phyloP scores from a whole-genome alignment of 1,284 basidiomycete species.

The Tilletia setariae region DNA sequence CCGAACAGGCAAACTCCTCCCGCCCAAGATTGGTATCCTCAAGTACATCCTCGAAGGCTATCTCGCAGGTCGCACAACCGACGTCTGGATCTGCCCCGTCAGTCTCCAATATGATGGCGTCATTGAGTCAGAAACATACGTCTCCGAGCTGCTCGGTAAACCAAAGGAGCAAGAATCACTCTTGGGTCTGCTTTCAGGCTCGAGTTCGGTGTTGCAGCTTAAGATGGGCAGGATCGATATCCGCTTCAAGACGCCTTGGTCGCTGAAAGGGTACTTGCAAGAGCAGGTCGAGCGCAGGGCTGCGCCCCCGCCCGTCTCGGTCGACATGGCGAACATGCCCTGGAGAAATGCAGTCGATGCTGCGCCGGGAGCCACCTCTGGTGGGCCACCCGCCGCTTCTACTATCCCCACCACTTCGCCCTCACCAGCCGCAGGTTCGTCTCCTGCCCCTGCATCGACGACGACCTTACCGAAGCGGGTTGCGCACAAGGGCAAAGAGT shows the following conservation, averaged over 20 bases:
- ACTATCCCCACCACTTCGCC: neutral
- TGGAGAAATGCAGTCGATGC: too few species aligned
- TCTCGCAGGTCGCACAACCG: slow-evolving; percentile 46
- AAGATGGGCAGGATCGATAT: slow-evolving; percentile 56
- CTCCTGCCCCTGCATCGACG: neutral
- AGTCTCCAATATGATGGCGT: slow-evolving; percentile 56
- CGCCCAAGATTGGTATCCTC: slow-evolving; percentile 56
- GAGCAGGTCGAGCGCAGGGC: slow-evolving; percentile 44
- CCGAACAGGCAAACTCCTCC: slow-evolving; percentile 55
- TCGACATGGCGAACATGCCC: neutral
- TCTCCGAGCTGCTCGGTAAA: slow-evolving; percentile 55
- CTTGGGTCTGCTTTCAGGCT: slow-evolving; percentile 50
- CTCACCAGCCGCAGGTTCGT: too few species aligned
- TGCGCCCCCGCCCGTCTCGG: slow-evolving; percentile 25
- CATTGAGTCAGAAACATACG: slow-evolving; percentile 55
- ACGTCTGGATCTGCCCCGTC: slow-evolving; percentile 55
- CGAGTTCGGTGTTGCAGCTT: slow-evolving; percentile 50
- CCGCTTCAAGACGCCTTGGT: slow-evolving; percentile 56
- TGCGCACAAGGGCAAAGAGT: slow-evolving; percentile 12
- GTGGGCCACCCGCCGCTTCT: too few species aligned
- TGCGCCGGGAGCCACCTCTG: too few species aligned
- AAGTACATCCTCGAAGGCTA: slow-evolving; percentile 55
- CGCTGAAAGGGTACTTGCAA: slow-evolving; percentile 50
- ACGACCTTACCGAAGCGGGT: neutral
- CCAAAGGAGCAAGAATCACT: slow-evolving; percentile 56